Conservation (phyloP, 2,329 filamentous ascomycete genomes). For the Seiridium unicorne region DNA sequence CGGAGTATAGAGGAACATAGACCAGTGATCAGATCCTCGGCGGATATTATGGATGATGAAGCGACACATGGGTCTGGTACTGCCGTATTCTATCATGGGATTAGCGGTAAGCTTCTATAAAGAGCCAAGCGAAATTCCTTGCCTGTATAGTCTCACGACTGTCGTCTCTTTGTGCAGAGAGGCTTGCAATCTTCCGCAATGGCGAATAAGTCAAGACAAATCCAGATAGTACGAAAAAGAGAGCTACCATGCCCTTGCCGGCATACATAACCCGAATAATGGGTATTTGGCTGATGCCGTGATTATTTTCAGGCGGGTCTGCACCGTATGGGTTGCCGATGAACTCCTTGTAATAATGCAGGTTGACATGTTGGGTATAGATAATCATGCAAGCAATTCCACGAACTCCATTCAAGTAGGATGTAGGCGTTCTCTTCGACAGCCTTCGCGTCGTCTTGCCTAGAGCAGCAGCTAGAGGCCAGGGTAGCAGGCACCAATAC, state of each 20-base stretch:
- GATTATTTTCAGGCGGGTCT: background rate
- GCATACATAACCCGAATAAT: background rate
- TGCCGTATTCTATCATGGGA: background rate
- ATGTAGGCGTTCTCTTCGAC: background rate
- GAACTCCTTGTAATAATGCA: background rate
- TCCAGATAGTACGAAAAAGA: conserved; percentile 7
- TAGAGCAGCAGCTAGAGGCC: background rate
- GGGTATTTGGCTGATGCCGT: background rate
- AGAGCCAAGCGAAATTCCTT: background rate
- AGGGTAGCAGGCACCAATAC: background rate
- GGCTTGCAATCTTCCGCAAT: background rate
- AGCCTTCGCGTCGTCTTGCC: background rate
- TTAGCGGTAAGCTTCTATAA: background rate
- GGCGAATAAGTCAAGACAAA: conserved; percentile 4
- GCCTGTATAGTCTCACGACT: background rate
- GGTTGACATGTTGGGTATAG: background rate
- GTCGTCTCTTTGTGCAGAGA: background rate
- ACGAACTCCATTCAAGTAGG: conserved; percentile 3
- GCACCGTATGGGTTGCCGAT: background rate
- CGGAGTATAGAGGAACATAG: background rate
- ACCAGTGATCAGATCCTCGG: background rate
- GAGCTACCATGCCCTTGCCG: conserved; percentile 2
- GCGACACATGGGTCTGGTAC: background rate
- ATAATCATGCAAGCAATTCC: conserved; percentile 3
- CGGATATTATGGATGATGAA: background rate